phyloP scores from a whole-genome alignment of 2,329 filamentous ascomycete genomes.

The Xylariaceae sp. region DNA sequence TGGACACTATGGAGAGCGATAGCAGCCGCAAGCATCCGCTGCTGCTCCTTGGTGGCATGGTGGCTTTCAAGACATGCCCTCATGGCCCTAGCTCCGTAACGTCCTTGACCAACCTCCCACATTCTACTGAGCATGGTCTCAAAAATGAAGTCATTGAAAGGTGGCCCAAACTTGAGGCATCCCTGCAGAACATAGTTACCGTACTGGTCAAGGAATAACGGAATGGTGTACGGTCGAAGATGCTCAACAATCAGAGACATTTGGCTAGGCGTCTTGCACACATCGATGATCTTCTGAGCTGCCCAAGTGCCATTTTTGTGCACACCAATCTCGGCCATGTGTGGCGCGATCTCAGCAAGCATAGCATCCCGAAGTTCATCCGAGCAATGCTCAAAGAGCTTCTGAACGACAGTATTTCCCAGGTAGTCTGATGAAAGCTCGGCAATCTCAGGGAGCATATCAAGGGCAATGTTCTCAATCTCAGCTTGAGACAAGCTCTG shows the following conservation, averaged over 20 bases:
- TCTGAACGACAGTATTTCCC: constrained; percentile 98
- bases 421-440: constrained; percentile 94
- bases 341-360: constrained; percentile 80
- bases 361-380: constrained; percentile 87
- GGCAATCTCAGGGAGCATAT: constrained; percentile 94
- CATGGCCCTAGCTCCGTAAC: constrained; percentile 94
- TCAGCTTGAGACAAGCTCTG: constrained; percentile 78
- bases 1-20: constrained; percentile 97
- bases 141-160: constrained; percentile 95
- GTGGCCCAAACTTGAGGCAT: constrained; percentile 83
- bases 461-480: constrained; percentile 85
- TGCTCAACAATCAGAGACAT: constrained; percentile 80
- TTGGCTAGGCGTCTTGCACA: constrained; percentile 78
- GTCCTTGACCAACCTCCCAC: constrained; percentile 88
- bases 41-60: constrained; percentile 89
- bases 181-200: constrained; percentile 98
- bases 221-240: constrained; percentile 78
- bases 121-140: constrained; percentile 92
- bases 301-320: constrained; percentile 99
- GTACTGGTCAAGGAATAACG: constrained; percentile 93
- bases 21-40: constrained; percentile 85
- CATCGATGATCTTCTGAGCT: constrained; percentile 97
- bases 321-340: constrained; percentile 91
- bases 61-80: constrained; percentile 94
- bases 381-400: constrained; percentile 94